A percentile compares a stretch with the other conserved stretches of the same genome.
Evolutionary conservation across 140 eudicot genomes (phyloP).

Genomic region (Flaveria floridana): DNA sequence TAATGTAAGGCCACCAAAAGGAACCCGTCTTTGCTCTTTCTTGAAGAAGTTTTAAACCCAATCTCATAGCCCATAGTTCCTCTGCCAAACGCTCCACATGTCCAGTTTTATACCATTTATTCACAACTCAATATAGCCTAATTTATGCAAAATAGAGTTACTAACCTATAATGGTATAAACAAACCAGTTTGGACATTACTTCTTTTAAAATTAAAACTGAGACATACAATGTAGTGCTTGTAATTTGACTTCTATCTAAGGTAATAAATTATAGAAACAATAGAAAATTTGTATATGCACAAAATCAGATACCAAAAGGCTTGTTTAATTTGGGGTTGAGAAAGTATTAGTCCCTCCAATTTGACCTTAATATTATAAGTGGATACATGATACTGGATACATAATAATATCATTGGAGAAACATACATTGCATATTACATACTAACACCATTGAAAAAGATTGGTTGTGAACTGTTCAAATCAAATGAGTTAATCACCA

Average conservation of each 20-base stretch:
- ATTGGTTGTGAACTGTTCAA: too few relatives aligned
- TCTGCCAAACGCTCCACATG: slow-evolving; percentile 97
- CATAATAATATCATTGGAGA: too few relatives aligned
- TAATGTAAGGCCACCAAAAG: slow-evolving; percentile 99
- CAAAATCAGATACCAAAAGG: not conserved
- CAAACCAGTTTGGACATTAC: slow-evolving; percentile 10
- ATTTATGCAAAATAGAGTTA: slow-evolving; percentile 43
- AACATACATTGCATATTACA: too few relatives aligned
- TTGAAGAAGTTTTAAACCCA: slow-evolving; percentile 90
- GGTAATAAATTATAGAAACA: not conserved
- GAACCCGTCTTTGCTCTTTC: slow-evolving; percentile 85
- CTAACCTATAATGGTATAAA: slow-evolving; percentile 37
- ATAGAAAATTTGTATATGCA: not conserved
- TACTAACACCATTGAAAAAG: too few relatives aligned
- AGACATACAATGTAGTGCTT: not conserved
- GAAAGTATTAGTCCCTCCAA: not conserved
- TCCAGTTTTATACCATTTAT: slow-evolving; percentile 73
- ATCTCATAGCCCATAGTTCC: slow-evolving; percentile 95
- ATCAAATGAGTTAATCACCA: too few relatives aligned
- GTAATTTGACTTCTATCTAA: not conserved
- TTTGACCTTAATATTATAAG: too few relatives aligned
- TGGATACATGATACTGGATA: too few relatives aligned
- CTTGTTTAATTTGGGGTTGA: not conserved
- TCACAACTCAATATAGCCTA: slow-evolving; percentile 80
- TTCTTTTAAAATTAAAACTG: not conserved